Evolutionary conservation across 139 green algal genomes (phyloP).

Genomic region (Chlamydomonas incerta): DNA sequence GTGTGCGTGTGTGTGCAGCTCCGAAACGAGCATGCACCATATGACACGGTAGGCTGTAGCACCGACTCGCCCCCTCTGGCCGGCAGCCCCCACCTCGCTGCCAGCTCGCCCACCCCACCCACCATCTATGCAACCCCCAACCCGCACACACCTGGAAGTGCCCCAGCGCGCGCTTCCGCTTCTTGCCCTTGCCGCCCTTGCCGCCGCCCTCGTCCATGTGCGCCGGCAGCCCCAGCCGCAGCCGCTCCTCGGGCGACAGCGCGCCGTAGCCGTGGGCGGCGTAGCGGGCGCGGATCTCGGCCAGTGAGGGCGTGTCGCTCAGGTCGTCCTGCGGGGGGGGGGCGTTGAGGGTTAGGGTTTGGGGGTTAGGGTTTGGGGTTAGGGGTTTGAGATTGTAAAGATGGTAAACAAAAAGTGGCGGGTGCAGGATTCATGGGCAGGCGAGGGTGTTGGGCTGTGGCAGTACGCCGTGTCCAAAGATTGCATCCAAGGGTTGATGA

Average conservation of each 20-base stretch:
- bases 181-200: constrained; percentile 8
- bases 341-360: too few species aligned
- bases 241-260: constrained; percentile 21
- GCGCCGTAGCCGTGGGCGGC: constrained; percentile 30
- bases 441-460: too few species aligned
- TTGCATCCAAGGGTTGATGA: too few species aligned
- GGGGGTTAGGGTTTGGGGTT: too few species aligned
- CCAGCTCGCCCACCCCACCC: neutral
- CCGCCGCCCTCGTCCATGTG: neutral
- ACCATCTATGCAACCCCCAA: neutral
- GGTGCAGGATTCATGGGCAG: too few species aligned
- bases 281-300: constrained; percentile 34
- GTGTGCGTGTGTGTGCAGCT: too few species aligned
- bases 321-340: constrained; percentile 4
- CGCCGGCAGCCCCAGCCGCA: constrained; percentile 21
- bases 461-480: too few species aligned
- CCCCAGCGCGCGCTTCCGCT: constrained; percentile 23
- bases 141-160: constrained; percentile 17
- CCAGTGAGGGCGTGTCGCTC: constrained; percentile 36
- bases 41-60: too few species aligned
- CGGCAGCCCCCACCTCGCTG: neutral
- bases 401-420: too few species aligned
- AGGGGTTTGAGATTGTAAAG: too few species aligned
- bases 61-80: too few species aligned
- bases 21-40: too few species aligned